These are phyloP conservation scores for Anastatica hierochuntica DNA, from an alignment of 345 rosid genomes.

Conservation along the genomic window DNA sequence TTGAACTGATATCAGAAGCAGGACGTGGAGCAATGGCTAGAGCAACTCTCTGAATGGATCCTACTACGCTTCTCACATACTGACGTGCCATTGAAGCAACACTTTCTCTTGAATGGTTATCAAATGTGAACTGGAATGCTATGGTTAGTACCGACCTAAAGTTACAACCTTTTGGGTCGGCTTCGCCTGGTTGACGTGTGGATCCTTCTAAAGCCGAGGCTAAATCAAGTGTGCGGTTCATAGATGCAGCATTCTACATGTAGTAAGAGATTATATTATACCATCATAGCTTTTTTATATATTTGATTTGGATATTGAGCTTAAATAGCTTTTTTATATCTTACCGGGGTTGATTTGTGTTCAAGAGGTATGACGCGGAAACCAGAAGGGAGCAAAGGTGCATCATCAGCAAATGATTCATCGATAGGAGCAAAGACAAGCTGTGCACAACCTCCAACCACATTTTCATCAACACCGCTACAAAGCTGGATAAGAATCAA, in stretches of 20 bases:
- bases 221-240: constrained; percentile 74
- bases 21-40: constrained; percentile 77
- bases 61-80: constrained; percentile 74
- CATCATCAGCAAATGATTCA: constrained; percentile 96
- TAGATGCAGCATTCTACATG: constrained; percentile 49
- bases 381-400: constrained; percentile 86
- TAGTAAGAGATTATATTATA: not conserved
- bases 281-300: not conserved
- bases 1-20: constrained; percentile 35
- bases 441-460: constrained; percentile 84
- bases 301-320: not conserved
- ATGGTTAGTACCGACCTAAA: constrained; percentile 83
- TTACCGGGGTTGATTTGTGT: constrained; percentile 52
- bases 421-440: constrained; percentile 96
- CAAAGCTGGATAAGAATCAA: constrained; percentile 47
- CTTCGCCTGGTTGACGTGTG: constrained; percentile 45
- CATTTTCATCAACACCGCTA: constrained; percentile 86
- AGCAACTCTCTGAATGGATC: constrained; percentile 96
- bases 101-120: constrained; percentile 67
- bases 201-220: constrained; percentile 81
- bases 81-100: constrained; percentile 98
- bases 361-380: constrained; percentile 88
- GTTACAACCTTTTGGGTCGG: constrained; percentile 42
- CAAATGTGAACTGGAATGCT: constrained; percentile 85
- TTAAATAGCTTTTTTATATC: not conserved